Base-by-base conservation (phyloP, 2,329 filamentous ascomycete genomes). In the Aspergillus sp. region DNA sequence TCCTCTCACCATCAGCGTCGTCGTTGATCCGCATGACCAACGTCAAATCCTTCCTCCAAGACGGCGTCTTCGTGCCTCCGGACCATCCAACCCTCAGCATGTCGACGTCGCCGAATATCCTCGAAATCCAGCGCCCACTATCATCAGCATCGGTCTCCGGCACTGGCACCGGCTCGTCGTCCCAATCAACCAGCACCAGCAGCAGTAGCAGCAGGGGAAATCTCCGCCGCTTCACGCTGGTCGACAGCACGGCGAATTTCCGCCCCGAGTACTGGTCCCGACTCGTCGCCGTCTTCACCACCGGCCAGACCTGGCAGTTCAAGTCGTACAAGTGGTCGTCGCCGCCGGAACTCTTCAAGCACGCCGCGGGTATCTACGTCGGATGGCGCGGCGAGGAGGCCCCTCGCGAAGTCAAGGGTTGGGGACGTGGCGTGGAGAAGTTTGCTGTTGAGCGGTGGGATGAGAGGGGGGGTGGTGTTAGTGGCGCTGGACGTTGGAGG, bases 201-300 rank as follows among this genome's bases (percentile, higher is more conserved):
- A 42, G 55, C 36, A 34, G 55, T 36, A 34, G n/a, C 45, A 43
- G 48, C 6, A 43, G 57, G 9, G 53, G 75, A 45, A 82, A 85
- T 10, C 84, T 88, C 1, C 81, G 93, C 61, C 87, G 90, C 41
- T 98, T 98, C 74, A 94, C 97, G 63, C 82, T 98, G 35, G 91
- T 97, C 45, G 93, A 98, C 66, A 85, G 84, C 12, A 86, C 90
- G 0, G 85, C 94, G 63, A 86, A 93, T 66, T 98, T 98, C 78
- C 94, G 95, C 67, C 93, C 93, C 0, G 90, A 97, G 64, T 96
- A 97, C 74, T 98, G 93, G 93, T 84, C 84, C 60, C 83, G 90
- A 44, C 86, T 98, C 5, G 93, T 96, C 1, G 93, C 87, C 8
- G 90, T 98, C 48, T 97, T 98, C 71, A 98, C 93, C 0, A 98